Evolutionary conservation across 2,329 filamentous ascomycete species (phyloP).

Genomic region (Colletotrichum endophyticum): DNA sequence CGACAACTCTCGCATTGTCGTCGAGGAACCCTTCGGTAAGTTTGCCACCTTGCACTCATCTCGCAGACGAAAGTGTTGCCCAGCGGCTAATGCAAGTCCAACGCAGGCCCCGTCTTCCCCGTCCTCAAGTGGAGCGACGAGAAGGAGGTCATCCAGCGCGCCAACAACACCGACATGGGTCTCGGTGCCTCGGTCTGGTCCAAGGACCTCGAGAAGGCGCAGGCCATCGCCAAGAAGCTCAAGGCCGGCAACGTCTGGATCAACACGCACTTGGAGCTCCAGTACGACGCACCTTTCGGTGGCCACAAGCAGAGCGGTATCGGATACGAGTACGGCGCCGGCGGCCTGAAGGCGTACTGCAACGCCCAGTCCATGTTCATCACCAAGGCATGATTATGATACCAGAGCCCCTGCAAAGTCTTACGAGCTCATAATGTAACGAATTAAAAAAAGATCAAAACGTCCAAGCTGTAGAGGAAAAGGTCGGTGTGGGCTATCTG

Average conservation of each 20-base stretch:
- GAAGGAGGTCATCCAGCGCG: slow-evolving; percentile 61
- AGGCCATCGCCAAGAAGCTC: slow-evolving; percentile 56
- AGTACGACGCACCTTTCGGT: slow-evolving; percentile 40
- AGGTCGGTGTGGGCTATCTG: neutral
- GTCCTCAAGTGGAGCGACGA: slow-evolving; percentile 66
- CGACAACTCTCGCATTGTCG: slow-evolving; percentile 59
- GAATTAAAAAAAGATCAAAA: neutral
- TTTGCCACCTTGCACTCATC: neutral
- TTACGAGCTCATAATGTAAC: neutral
- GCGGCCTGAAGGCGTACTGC: slow-evolving; percentile 41
- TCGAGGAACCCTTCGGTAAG: slow-evolving; percentile 50
- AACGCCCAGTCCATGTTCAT: slow-evolving; percentile 17
- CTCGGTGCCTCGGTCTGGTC: slow-evolving; percentile 65
- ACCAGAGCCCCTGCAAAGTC: neutral
- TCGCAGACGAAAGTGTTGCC: neutral
- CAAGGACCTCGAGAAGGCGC: slow-evolving; percentile 55
- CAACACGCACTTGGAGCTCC: slow-evolving; percentile 58
- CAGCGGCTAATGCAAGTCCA: neutral
- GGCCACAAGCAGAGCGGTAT: slow-evolving; percentile 50
- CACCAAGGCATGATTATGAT: slow-evolving; percentile 6
- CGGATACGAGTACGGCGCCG: slow-evolving; percentile 44
- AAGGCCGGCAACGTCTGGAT: slow-evolving; percentile 68
- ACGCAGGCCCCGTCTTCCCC: slow-evolving; percentile 63
- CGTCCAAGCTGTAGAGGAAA: neutral
- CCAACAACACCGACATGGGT: slow-evolving; percentile 57